A percentile compares a stretch with the other conserved stretches of the same genome.
These are phyloP conservation scores for Coemansia sp. DNA, from an alignment of 192 early-diverging fungal genomes.

Conservation along the genomic window DNA sequence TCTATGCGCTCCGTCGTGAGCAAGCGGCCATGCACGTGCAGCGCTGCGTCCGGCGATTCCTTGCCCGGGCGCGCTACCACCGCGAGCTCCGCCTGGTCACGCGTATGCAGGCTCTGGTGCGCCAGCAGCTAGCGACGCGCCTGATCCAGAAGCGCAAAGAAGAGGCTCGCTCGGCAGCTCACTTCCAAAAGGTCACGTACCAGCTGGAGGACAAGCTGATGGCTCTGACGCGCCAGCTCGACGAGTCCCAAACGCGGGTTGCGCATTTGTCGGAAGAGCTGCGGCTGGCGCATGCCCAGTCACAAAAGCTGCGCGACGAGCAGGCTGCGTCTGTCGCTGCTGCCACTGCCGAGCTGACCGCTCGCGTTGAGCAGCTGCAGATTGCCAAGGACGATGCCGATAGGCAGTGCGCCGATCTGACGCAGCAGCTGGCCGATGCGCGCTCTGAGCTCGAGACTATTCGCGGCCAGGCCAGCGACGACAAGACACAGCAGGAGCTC, in stretches of 20 bases:
- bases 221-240: conserved; percentile 82
- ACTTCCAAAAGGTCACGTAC: conserved; percentile 92
- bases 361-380: conserved; percentile 24
- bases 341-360: conserved; percentile 19
- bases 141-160: conserved; percentile 68
- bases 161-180: conserved; percentile 86
- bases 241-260: conserved; percentile 62
- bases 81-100: conserved; percentile 59
- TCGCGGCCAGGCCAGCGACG: conserved; percentile 14
- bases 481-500: conserved; percentile 2
- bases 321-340: conserved; percentile 9
- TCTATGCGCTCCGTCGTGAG: conserved; percentile 58
- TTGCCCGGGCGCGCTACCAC: conserved; percentile 62
- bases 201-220: conserved; percentile 95
- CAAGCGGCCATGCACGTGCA: conserved; percentile 79
- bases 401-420: conserved; percentile 21
- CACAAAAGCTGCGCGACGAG: conserved; percentile 9
- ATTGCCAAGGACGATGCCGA: conserved; percentile 28
- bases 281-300: conserved; percentile 28
- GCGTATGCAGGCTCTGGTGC: conserved; percentile 78
- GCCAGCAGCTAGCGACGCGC: conserved; percentile 68
- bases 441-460: conserved; percentile 24
- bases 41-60: conserved; percentile 63
- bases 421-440: conserved; percentile 1
- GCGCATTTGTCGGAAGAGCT: conserved; percentile 58